Base-by-base conservation (phyloP, 768 basidiomycete genomes). In the Suillus occidentalis region DNA sequence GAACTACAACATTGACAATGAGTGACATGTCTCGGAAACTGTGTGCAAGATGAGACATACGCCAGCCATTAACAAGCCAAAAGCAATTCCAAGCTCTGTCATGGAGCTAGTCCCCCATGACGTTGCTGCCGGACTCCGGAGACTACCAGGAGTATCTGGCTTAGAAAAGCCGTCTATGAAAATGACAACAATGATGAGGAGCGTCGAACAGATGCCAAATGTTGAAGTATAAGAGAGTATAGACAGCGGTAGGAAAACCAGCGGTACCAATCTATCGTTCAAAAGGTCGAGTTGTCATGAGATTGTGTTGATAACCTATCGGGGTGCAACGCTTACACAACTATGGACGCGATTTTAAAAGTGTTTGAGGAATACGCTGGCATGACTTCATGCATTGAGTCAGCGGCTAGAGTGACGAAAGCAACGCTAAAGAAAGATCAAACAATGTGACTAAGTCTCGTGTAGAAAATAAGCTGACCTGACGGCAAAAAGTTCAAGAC, bases 21-120 rank as follows among this genome's bases (percentile, higher is more conserved):
- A 56, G 31, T 39, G 59, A 58, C 9, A 65, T 39, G 1, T 20
- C 25, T 22, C 28, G 12, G 25, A 14, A 60, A 40, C n/a, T 20
- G 12, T 12, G 59, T 58, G 6, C 25, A 67, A 40, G 28, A 55
- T 28, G 28, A 58, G 22, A 72, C 85, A 72, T 72, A 94, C 93
- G 18, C 95, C 94, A 9, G 93, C 92, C 88, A 99, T 94, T 71
- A 98, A 88, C 66, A 99, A 80, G 2, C 96, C 96, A 69, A 95
- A 90, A 16, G 91, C 86, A 34, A 97, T 75, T 1, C 94, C 91
- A 40, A 97, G 79, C 62, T 90, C 84, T 22, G 77, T 77, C 67
- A 81, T 77, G 65, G 81, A 84, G 31, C 78, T 78, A 16, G 91
- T 80, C 6, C 81, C 81, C 13, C 89, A 66, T 22, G 81, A 84